Evolutionary conservation across 441 rosid species (phyloP).

Genomic region (Euphorbia corollata): DNA sequence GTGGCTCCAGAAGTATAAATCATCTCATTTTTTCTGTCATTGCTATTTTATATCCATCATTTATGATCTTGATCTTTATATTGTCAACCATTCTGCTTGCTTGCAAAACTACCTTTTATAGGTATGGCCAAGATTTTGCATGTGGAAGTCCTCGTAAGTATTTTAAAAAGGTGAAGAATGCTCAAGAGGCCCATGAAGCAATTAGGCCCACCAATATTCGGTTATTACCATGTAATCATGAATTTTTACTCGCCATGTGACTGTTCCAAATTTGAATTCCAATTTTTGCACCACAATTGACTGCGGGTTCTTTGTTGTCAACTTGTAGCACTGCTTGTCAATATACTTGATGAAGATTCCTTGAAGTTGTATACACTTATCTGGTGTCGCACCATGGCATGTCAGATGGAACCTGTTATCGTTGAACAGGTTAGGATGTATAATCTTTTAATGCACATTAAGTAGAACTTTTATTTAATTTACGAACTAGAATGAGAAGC

Average conservation of each 20-base stretch:
- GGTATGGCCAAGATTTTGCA: slow-evolving; percentile 67
- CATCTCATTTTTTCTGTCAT: slow-evolving; percentile 6
- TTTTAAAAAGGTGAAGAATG: slow-evolving; percentile 92
- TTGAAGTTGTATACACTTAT: slow-evolving; percentile 82
- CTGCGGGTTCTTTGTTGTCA: slow-evolving; percentile 20
- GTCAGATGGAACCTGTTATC: slow-evolving; percentile 83
- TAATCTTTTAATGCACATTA: slow-evolving; percentile 1
- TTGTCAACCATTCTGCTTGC: slow-evolving; percentile 3
- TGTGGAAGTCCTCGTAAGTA: slow-evolving; percentile 58
- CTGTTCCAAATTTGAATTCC: slow-evolving; percentile 10
- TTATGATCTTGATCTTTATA: slow-evolving; percentile 1
- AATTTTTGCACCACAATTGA: slow-evolving; percentile 15
- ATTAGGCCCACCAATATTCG: slow-evolving; percentile 80
- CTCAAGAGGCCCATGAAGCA: slow-evolving; percentile 99
- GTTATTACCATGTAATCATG: slow-evolving; percentile 68
- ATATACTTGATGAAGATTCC: slow-evolving; percentile 78
- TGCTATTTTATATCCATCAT: background rate
- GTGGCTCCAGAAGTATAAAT: slow-evolving; percentile 5
- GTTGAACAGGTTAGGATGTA: slow-evolving; percentile 56
- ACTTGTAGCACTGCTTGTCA: slow-evolving; percentile 57
- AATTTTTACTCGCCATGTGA: slow-evolving; percentile 18
- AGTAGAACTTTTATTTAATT: background rate
- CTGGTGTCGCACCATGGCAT: slow-evolving; percentile 88
- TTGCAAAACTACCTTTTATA: slow-evolving; percentile 26
- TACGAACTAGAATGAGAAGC: background rate